phyloP scores from a whole-genome alignment of 169 alveolate genomes.

The Neospora caninum region DNA sequence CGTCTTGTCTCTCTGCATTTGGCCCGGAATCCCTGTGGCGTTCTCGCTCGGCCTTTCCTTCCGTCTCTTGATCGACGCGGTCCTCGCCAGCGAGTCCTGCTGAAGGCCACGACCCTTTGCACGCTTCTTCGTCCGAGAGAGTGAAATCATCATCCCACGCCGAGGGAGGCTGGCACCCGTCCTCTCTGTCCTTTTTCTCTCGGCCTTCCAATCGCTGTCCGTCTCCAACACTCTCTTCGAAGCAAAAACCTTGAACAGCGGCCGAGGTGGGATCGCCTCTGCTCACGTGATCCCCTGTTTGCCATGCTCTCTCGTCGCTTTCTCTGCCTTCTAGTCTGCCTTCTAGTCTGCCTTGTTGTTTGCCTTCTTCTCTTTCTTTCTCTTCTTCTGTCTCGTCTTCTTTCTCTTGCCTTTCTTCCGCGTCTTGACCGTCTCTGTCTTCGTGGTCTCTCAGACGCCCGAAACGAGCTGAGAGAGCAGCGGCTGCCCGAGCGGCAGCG shows the following conservation, averaged over 20 bases:
- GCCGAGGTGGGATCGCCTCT: too few species aligned
- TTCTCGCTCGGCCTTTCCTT: too few species aligned
- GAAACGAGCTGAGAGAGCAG: slow-evolving; percentile 18
- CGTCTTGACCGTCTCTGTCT: neutral
- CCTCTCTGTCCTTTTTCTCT: too few species aligned
- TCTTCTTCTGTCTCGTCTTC: neutral
- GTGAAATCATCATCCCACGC: neutral
- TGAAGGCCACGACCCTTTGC: neutral
- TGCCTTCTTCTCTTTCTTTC: neutral
- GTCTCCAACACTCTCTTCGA: too few species aligned
- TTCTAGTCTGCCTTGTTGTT: neutral
- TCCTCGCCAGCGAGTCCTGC: neutral
- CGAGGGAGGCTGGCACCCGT: neutral
- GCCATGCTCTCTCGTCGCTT: too few species aligned
- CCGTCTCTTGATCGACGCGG: neutral
- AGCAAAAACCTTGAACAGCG: too few species aligned
- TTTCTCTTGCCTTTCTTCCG: neutral
- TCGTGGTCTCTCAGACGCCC: neutral
- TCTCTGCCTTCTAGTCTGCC: neutral
- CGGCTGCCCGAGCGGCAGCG: slow-evolving; percentile 5
- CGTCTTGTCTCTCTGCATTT: neutral
- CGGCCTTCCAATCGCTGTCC: too few species aligned
- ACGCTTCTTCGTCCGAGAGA: neutral
- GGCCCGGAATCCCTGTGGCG: neutral
- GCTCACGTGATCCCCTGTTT: neutral